Evolutionary conservation across 257 asterid genomes (phyloP), one percentile per base, ranked within the genome.

Genomic region (Penstemon eatonii): DNA sequence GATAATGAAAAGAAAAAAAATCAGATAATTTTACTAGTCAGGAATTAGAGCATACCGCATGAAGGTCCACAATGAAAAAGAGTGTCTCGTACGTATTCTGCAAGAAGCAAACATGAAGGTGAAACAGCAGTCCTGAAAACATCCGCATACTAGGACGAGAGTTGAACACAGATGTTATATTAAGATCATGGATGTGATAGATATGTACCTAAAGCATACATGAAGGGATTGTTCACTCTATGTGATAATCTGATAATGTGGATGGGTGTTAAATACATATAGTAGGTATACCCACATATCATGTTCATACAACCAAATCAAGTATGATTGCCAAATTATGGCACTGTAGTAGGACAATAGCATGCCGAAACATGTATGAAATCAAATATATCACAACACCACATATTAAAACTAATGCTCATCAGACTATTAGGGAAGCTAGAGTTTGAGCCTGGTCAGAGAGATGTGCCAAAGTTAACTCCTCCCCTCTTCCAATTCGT

Each of bases 1-100:
- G 55, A 40, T 73, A 9, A 36, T 37, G 10, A n/a, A 9, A 42
- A 50, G 46, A 51, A 67, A 15, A 58, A 44, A 46, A 7, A 63
- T 52, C 13, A 15, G 33, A 25, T 25, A 25, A 25, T 25, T 25
- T 25, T 25, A 25, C 33, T 25, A 25, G 33, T 25, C 33, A 60
- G 60, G 67, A 56, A 66, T 37, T 37, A 38, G 73, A 70, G 72
- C 89, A 70, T 89, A 94, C 99, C 93, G 99, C 99, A 76, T 94
- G 99, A 69, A 94, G 97, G 80, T 94, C 99, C 85, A 94, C 99
- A 53, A 94, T 91, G 85, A 94, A 89, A 81, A 86, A 94, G 66
- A 91, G 84, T 3, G 99, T 94, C 67, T 91, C 99, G 7, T 87
- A 84, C 11, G 83, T 78, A 76, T 94, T 82, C 97, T 94, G 97